phyloP scores from a whole-genome alignment of 805 yeast genomes.

The Cyberlindnera japonica region DNA sequence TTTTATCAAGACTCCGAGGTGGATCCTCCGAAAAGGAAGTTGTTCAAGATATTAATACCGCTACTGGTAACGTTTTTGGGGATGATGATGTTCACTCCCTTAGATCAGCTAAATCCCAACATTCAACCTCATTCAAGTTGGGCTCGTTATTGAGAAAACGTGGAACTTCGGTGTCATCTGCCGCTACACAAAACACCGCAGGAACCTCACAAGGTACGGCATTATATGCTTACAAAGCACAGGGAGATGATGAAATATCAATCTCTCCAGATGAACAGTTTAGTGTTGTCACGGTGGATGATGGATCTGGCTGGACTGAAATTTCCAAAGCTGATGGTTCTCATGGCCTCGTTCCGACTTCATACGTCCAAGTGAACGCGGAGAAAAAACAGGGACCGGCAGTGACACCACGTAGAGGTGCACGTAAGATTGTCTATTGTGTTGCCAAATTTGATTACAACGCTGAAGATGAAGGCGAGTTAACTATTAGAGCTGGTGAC shows the following conservation, averaged over 20 bases:
- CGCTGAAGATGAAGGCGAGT: slow-evolving; percentile 66
- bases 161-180: slow-evolving; percentile 11
- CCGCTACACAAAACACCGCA: slow-evolving; percentile 13
- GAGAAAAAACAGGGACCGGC: slow-evolving; percentile 20
- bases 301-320: slow-evolving; percentile 87
- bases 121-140: slow-evolving; percentile 15
- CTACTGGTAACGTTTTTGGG: slow-evolving; percentile 4
- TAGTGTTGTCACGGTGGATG: slow-evolving; percentile 61
- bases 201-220: slow-evolving; percentile 41
- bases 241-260: slow-evolving; percentile 72
- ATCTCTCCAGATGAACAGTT: slow-evolving; percentile 60
- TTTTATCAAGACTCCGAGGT: slow-evolving; percentile 40
- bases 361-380: slow-evolving; percentile 54
- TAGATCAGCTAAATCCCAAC: slow-evolving; percentile 12
- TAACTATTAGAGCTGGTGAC: slow-evolving; percentile 71
- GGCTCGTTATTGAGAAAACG: slow-evolving; percentile 22
- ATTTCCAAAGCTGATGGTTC: slow-evolving; percentile 46
- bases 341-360: slow-evolving; percentile 81
- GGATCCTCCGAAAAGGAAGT: slow-evolving; percentile 19
- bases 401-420: slow-evolving; percentile 21
- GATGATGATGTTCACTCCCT: slow-evolving; percentile 21
- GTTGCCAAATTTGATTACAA: slow-evolving; percentile 24
- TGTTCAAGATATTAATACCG: slow-evolving; percentile 6
- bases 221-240: slow-evolving; percentile 39
- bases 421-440: slow-evolving; percentile 18